These are phyloP conservation scores for Byssoonygena ceratinophila DNA, from an alignment of 2,329 filamentous ascomycete genomes.

Conservation along the genomic window DNA sequence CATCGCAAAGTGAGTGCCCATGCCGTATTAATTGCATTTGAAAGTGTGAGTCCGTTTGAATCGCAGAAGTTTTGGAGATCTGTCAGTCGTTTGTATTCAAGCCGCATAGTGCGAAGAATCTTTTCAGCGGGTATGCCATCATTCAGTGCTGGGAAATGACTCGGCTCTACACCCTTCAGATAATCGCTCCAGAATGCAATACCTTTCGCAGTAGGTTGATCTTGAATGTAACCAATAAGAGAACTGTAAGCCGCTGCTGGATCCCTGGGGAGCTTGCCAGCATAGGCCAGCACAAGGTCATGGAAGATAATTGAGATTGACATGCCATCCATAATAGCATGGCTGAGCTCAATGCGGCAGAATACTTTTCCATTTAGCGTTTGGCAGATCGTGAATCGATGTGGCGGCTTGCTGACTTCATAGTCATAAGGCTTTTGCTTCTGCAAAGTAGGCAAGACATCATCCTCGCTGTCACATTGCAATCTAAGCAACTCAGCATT, in stretches of 20 bases:
- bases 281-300: conserved; percentile 40
- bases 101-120: conserved; percentile 23
- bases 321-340: conserved; percentile 43
- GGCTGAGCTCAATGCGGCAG: conserved; percentile 43
- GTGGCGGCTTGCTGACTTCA: conserved; percentile 29
- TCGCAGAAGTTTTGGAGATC: conserved; percentile 34
- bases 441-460: conserved; percentile 25
- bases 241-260: conserved; percentile 29
- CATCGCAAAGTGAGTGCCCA: conserved; percentile 57
- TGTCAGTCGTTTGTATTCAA: conserved; percentile 24
- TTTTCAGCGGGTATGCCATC: conserved; percentile 22
- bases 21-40: conserved; percentile 54
- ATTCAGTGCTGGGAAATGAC: conserved; percentile 29
- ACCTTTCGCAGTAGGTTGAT: conserved; percentile 21
- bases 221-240: conserved; percentile 27
- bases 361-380: conserved; percentile 31
- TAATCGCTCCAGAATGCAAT: conserved; percentile 33
- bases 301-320: conserved; percentile 41
- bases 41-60: conserved; percentile 37
- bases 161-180: conserved; percentile 26
- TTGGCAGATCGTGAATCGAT: conserved; percentile 39
- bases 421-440: conserved; percentile 23
- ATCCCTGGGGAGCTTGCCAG: conserved; percentile 32
- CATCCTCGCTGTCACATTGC: conserved; percentile 24
- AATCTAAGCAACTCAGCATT: conserved; percentile 23